Evolutionary conservation across 768 basidiomycete species (phyloP).

Genomic region (Cystobasidium tubakii): DNA sequence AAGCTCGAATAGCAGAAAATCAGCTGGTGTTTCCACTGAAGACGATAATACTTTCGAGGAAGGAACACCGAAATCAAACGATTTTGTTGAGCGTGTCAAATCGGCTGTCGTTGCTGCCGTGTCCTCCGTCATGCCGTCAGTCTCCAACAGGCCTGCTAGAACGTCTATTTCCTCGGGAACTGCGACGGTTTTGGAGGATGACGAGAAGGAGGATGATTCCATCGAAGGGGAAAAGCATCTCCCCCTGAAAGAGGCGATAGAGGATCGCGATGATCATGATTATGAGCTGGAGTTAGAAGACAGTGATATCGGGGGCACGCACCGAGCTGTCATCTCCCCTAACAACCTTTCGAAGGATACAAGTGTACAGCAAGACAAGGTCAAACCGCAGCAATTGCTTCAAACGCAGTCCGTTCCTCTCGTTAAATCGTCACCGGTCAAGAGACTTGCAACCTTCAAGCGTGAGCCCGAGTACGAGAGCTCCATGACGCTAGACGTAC

Average conservation of each 20-base stretch:
- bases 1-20: not conserved
- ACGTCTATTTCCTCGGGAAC: not conserved
- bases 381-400: not conserved
- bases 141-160: not conserved
- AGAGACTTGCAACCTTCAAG: not conserved
- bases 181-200: constrained; percentile 39
- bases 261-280: constrained; percentile 37
- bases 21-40: not conserved
- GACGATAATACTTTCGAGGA: not conserved
- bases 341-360: not conserved
- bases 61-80: constrained; percentile 1
- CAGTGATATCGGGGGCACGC: constrained; percentile 26
- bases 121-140: not conserved
- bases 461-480: constrained; percentile 16
- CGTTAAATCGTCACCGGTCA: constrained; percentile 3
- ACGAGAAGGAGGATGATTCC: constrained; percentile 34
- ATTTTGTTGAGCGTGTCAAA: not conserved
- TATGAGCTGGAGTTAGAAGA: constrained; percentile 45
- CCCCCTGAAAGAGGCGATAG: not conserved
- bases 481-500: constrained; percentile 14
- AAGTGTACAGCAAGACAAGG: not conserved
- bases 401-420: not conserved
- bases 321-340: constrained; percentile 24
- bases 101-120: not conserved
- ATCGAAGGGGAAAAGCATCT: constrained; percentile 34